phyloP scores from a whole-genome alignment of 495 filamentous ascomycete genomes.

The Poronia punctata region DNA sequence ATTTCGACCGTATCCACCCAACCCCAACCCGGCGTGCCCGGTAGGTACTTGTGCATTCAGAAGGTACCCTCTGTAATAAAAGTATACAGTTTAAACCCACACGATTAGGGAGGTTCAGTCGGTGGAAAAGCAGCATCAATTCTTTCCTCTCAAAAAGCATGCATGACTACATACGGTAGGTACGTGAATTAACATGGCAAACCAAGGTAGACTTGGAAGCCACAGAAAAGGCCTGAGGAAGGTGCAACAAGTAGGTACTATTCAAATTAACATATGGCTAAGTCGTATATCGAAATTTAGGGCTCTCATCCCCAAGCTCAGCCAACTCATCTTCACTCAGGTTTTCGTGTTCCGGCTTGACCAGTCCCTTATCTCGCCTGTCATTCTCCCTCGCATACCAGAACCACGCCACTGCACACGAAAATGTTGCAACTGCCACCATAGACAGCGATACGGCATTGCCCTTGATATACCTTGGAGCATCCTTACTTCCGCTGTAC shows the following conservation, averaged over 20 bases:
- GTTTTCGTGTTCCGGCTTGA: constrained; percentile 47
- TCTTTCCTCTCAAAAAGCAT: no score
- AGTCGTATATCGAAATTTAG: constrained; percentile 51
- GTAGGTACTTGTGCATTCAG: no score
- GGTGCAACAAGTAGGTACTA: neutral
- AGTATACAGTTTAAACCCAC: no score
- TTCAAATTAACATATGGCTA: constrained; percentile 23
- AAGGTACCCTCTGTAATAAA: no score
- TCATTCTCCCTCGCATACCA: constrained; percentile 50
- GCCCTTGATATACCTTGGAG: constrained; percentile 44
- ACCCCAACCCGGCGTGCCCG: no score
- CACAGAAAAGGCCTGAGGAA: no score
- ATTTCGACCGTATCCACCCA: no score
- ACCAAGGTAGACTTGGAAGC: no score
- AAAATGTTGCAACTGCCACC: constrained; percentile 38
- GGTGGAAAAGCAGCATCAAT: no score
- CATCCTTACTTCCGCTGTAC: constrained; percentile 28
- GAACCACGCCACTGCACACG: constrained; percentile 49
- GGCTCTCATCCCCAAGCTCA: constrained; percentile 64
- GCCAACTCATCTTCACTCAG: constrained; percentile 58
- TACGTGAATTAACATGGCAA: neutral
- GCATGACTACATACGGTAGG: no score
- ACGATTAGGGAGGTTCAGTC: no score
- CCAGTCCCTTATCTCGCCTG: constrained; percentile 43
- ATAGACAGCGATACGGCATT: constrained; percentile 50